phyloP scores from a whole-genome alignment of 2,329 filamentous ascomycete genomes.

The Colletotrichum neosansevieriae region DNA sequence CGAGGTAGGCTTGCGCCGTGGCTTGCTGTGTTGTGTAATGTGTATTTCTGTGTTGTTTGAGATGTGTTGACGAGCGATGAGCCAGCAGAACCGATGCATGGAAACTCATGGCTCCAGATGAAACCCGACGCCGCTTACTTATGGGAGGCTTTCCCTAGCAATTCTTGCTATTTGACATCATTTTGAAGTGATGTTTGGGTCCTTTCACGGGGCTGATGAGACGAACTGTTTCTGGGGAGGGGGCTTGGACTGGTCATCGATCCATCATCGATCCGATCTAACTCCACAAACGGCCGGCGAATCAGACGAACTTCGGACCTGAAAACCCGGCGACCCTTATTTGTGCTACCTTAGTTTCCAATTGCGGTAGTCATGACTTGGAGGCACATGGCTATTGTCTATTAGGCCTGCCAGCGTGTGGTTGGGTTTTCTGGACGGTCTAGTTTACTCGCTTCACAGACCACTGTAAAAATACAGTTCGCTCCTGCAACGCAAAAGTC shows the following conservation, averaged over 20 bases:
- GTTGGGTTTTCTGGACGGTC: not conserved
- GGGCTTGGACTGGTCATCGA: conserved; percentile 19
- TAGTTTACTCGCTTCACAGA: too few species aligned
- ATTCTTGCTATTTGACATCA: not conserved
- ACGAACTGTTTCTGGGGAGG: not conserved
- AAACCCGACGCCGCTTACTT: too few species aligned
- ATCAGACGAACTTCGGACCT: conserved; percentile 12
- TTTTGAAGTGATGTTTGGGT: not conserved
- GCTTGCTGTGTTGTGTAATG: not conserved
- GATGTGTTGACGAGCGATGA: not conserved
- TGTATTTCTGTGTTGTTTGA: not conserved
- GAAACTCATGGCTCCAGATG: too few species aligned
- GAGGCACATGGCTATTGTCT: not conserved
- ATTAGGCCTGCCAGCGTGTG: not conserved
- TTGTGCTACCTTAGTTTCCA: not conserved
- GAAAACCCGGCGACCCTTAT: not conserved
- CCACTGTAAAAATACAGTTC: too few species aligned
- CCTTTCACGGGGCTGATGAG: not conserved
- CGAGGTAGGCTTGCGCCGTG: not conserved
- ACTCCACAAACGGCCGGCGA: conserved; percentile 1
- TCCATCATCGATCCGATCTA: conserved; percentile 21
- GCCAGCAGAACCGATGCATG: too few species aligned
- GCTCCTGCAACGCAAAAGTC: too few species aligned
- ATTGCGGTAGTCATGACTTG: not conserved
- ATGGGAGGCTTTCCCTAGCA: not conserved